Conservation (phyloP, 768 basidiomycete species). For the Pholiota molesta region DNA sequence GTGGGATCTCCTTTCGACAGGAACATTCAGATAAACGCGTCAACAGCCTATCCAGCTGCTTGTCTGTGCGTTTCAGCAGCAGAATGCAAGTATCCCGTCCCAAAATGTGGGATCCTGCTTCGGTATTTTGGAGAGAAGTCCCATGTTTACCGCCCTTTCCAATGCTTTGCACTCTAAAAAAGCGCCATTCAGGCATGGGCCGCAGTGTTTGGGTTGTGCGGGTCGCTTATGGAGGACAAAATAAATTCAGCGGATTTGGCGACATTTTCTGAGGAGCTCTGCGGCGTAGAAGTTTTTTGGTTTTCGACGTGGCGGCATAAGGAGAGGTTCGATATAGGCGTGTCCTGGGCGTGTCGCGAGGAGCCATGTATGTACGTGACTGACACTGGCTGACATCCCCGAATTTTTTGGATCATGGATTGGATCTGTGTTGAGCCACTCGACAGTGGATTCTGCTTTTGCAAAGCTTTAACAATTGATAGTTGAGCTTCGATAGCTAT, state of each 20-base stretch:
- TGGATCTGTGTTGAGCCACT: too few relatives aligned
- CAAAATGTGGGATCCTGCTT: not conserved
- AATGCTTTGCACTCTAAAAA: not conserved
- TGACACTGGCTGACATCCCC: too few relatives aligned
- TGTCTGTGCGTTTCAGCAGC: not conserved
- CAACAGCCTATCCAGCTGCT: not conserved
- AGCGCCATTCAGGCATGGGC: slow-evolving; percentile 1
- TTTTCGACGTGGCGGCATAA: not conserved
- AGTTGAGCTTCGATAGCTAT: too few relatives aligned
- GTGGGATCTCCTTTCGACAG: not conserved
- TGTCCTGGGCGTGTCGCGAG: too few relatives aligned
- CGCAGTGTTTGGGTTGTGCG: slow-evolving; percentile 1
- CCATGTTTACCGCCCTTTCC: not conserved
- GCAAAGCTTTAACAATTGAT: too few relatives aligned
- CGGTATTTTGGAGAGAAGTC: not conserved
- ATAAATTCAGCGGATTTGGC: not conserved
- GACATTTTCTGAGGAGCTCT: not conserved
- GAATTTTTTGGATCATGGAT: too few relatives aligned
- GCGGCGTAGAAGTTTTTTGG: not conserved
- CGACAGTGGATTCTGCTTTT: too few relatives aligned
- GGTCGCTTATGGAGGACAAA: not conserved
- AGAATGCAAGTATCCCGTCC: not conserved
- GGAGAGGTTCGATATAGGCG: not conserved
- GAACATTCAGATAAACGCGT: not conserved
- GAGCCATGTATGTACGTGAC: too few relatives aligned